Evolutionary conservation across 2,329 filamentous ascomycete species (phyloP).

Genomic region (Talaromyces pinophilus): DNA sequence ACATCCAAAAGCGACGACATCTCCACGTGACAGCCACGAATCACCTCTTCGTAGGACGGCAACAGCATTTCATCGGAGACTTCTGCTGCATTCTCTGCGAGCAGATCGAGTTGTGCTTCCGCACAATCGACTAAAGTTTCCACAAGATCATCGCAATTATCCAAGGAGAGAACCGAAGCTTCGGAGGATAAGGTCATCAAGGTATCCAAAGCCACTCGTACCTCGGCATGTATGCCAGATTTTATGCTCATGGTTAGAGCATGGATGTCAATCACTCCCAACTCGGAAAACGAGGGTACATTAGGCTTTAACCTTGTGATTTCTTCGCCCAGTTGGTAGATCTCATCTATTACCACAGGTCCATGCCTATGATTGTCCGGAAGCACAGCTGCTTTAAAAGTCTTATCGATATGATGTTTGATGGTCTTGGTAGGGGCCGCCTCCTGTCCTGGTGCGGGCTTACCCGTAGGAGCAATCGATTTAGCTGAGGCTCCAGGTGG

Average conservation of each 20-base stretch:
- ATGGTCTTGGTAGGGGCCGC: slow-evolving; percentile 36
- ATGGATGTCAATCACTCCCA: slow-evolving; percentile 87
- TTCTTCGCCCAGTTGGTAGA: slow-evolving; percentile 65
- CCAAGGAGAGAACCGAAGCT: slow-evolving; percentile 64
- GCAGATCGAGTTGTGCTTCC: slow-evolving; percentile 78
- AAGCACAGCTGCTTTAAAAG: slow-evolving; percentile 51
- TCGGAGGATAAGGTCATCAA: slow-evolving; percentile 71
- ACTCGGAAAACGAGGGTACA: slow-evolving; percentile 71
- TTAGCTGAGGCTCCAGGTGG: slow-evolving; percentile 35
- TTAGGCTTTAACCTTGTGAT: slow-evolving; percentile 71
- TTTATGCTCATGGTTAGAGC: slow-evolving; percentile 87
- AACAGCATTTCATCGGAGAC: slow-evolving; percentile 84
- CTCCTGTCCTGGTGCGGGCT: slow-evolving; percentile 34
- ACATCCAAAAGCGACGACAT: slow-evolving; percentile 70
- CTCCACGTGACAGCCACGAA: slow-evolving; percentile 75
- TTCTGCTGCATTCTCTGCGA: slow-evolving; percentile 82
- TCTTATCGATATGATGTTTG: slow-evolving; percentile 45
- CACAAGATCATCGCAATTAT: slow-evolving; percentile 81
- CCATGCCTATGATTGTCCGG: slow-evolving; percentile 63
- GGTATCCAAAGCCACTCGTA: slow-evolving; percentile 85
- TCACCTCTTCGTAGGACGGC: slow-evolving; percentile 81
- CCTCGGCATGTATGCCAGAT: slow-evolving; percentile 83
- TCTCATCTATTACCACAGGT: slow-evolving; percentile 68
- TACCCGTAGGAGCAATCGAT: slow-evolving; percentile 31
- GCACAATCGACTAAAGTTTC: slow-evolving; percentile 88